Evolutionary conservation across 129 eudicot species (phyloP).

Genomic region (Deinandra increscens): DNA sequence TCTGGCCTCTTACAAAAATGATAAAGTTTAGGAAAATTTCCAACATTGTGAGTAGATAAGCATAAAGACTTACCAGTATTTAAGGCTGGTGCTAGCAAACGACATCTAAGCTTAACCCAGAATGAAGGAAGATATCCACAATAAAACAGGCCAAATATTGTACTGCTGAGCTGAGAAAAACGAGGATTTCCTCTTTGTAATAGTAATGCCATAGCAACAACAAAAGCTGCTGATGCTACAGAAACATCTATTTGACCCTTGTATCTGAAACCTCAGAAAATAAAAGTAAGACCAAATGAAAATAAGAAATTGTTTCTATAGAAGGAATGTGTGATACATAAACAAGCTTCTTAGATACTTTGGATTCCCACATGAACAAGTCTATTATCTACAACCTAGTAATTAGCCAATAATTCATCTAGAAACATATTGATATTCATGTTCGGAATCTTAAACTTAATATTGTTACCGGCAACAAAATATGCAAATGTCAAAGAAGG

Average conservation of each 20-base stretch:
- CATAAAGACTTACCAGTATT: conserved; percentile 65
- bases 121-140: conserved; percentile 98
- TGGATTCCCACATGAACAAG: neutral
- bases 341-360: neutral
- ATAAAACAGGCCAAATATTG: conserved; percentile 92
- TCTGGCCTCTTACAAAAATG: neutral
- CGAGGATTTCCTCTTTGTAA: conserved; percentile 94
- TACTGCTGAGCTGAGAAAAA: conserved; percentile 93
- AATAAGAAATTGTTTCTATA: neutral
- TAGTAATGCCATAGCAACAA: conserved; percentile 81
- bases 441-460: neutral
- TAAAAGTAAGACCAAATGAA: conserved; percentile 13
- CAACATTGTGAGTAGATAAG: neutral
- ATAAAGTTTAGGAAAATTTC: neutral
- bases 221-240: conserved; percentile 85
- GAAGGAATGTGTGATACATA: neutral
- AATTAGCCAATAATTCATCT: neutral
- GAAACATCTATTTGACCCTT: conserved; percentile 85
- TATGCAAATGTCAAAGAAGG: neutral
- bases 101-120: conserved; percentile 96
- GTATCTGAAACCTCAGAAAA: conserved; percentile 49
- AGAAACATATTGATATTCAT: neutral
- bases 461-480: neutral
- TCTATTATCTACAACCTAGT: neutral
- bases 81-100: conserved; percentile 72